A percentile compares a stretch with the other conserved stretches of the same genome.
These are phyloP conservation scores for Alnus rubra DNA, from an alignment of 306 rosid species.

Conservation along the genomic window DNA sequence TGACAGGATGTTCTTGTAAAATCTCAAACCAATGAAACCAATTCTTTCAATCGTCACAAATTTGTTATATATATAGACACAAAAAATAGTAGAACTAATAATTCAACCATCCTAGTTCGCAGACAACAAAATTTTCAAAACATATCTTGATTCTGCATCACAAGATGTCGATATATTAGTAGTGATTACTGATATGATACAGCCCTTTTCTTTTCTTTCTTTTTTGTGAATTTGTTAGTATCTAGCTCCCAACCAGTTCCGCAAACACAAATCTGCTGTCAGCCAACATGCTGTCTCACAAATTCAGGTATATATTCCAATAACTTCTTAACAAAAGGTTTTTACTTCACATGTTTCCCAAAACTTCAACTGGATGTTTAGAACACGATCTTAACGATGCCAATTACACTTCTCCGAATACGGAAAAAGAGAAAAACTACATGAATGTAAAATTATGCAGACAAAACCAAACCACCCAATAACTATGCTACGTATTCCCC, in stretches of 20 bases:
- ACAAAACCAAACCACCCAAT: not conserved
- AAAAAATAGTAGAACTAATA: not conserved
- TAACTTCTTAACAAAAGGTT: not conserved
- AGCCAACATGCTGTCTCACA: not conserved
- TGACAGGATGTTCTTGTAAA: not conserved
- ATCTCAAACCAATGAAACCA: not conserved
- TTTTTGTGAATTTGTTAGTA: not conserved
- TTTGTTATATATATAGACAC: not conserved
- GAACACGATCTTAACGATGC: not conserved
- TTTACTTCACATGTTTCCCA: not conserved
- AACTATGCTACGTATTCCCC: not conserved
- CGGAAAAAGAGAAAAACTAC: not conserved
- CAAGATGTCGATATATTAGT: not conserved
- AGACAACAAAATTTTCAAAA: not conserved
- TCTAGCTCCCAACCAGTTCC: not conserved
- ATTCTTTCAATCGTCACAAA: not conserved
- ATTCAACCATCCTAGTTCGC: not conserved
- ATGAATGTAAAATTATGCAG: not conserved
- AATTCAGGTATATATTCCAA: not conserved
- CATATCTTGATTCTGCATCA: not conserved
- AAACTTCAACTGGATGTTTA: not conserved
- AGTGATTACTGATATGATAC: not conserved
- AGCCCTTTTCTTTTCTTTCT: not conserved
- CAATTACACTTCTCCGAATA: not conserved
- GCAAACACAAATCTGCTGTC: not conserved